phyloP scores from a whole-genome alignment of 2,329 filamentous ascomycete species.

The Fulvia fulva region DNA sequence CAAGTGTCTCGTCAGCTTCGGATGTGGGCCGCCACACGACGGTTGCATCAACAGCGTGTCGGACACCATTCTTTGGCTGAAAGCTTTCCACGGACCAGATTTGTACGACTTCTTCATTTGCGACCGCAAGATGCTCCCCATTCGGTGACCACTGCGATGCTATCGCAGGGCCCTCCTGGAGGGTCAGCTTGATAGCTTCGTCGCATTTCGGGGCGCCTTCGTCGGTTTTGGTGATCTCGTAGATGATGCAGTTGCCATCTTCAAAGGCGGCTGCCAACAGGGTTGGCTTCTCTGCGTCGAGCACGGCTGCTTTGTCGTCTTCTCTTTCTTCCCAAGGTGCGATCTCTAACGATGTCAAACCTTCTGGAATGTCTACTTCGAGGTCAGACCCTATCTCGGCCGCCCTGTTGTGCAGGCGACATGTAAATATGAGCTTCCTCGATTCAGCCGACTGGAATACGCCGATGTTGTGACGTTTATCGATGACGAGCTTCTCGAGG shows the following conservation, averaged over 20 bases:
- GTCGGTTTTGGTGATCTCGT: conserved; percentile 31
- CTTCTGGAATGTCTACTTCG: conserved; percentile 12
- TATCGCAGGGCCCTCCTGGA: conserved; percentile 32
- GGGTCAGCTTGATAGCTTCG: conserved; percentile 19
- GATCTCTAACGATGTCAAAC: conserved; percentile 39
- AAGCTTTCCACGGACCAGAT: conserved; percentile 38
- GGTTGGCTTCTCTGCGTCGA: conserved; percentile 3
- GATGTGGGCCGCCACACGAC: conserved; percentile 29
- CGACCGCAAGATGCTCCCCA: conserved; percentile 42
- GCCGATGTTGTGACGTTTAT: conserved; percentile 30
- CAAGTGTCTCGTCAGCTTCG: conserved; percentile 8
- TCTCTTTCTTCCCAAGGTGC: conserved; percentile 25
- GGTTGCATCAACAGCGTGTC: conserved; percentile 15
- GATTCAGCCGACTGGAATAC: conserved; percentile 31
- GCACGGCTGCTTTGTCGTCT: conserved; percentile 4
- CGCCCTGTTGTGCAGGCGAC: conserved; percentile 19
- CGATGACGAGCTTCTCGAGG: conserved; percentile 36
- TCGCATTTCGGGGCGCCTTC: conserved; percentile 9
- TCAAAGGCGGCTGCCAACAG: conserved; percentile 40
- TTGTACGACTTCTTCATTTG: conserved; percentile 41
- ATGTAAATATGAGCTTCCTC: conserved; percentile 35
- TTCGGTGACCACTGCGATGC: conserved; percentile 45
- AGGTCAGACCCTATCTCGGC: conserved; percentile 2
- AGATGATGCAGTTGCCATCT: conserved; percentile 40
- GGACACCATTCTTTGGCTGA: conserved; percentile 14